phyloP scores from a whole-genome alignment of 2,329 filamentous ascomycete genomes.

The Aspergillus pseudonomiae region DNA sequence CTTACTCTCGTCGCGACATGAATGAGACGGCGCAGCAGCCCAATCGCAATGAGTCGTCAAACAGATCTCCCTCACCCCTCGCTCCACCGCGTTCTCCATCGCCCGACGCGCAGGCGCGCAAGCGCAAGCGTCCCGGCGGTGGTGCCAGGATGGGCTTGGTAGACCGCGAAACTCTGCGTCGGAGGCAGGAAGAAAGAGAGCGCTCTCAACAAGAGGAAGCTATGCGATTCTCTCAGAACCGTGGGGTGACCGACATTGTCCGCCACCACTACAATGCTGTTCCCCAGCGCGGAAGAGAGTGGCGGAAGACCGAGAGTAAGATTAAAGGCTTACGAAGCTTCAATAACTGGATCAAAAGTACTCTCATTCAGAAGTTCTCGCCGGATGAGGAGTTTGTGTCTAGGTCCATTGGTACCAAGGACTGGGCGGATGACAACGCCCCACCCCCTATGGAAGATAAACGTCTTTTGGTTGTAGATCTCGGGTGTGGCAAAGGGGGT shows the following conservation, averaged over 20 bases:
- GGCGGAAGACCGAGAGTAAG: conserved; percentile 89
- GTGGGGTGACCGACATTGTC: conserved; percentile 81
- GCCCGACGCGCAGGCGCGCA: conserved; percentile 41
- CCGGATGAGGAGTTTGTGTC: conserved; percentile 74
- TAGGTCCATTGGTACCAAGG: conserved; percentile 45
- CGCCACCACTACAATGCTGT: conserved; percentile 95
- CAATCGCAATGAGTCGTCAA: conserved; percentile 30
- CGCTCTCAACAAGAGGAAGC: conserved; percentile 44
- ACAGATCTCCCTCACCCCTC: conserved; percentile 46
- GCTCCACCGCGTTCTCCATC: conserved; percentile 46
- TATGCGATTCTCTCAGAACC: conserved; percentile 39
- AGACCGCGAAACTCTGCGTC: conserved; percentile 44
- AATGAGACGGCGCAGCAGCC: conserved; percentile 19
- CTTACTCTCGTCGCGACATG: conserved; percentile 44
- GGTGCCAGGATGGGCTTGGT: conserved; percentile 45
- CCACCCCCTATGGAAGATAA: conserved; percentile 45
- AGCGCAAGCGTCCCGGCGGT: conserved; percentile 51
- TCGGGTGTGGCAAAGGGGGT: conserved; percentile 95
- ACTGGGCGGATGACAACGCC: conserved; percentile 46
- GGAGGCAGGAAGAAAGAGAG: conserved; percentile 48
- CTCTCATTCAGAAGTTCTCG: conserved; percentile 94
- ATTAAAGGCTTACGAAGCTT: conserved; percentile 94
- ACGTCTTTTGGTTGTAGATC: conserved; percentile 80
- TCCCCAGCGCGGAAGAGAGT: conserved; percentile 88
- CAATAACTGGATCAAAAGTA: conserved; percentile 99